Percentiles rank a stretch among this genome's conserved stretches.
These are phyloP conservation scores for Hemisphaericaspora lyxosophila DNA, from an alignment of 1,139 yeast species.

Conservation along the genomic window DNA sequence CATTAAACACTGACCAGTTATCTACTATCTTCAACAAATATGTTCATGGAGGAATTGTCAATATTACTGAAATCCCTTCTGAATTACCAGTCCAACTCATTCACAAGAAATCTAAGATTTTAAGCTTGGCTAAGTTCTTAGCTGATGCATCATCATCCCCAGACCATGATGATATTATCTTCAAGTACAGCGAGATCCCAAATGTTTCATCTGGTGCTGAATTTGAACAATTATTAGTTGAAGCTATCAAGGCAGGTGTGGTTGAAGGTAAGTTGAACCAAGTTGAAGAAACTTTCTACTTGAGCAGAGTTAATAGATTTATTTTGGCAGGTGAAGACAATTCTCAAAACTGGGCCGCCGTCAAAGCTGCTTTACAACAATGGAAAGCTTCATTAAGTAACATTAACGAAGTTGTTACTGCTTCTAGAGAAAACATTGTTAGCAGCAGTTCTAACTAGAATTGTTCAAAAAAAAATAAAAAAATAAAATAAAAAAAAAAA, in stretches of 20 bases:
- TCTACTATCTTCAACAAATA: conserved; percentile 33
- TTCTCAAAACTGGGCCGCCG: conserved; percentile 38
- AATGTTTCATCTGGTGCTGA: conserved; percentile 31
- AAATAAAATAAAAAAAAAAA: background rate
- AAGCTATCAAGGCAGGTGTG: conserved; percentile 45
- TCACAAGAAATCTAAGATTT: conserved; percentile 39
- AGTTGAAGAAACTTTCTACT: conserved; percentile 42
- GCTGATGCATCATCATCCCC: conserved; percentile 25
- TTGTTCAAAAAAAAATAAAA: conserved; percentile 13
- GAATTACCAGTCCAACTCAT: conserved; percentile 25
- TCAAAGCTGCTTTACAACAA: conserved; percentile 34
- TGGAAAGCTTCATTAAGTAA: conserved; percentile 45
- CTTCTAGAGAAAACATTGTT: conserved; percentile 47
- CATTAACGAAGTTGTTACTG: conserved; percentile 44
- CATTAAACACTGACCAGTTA: conserved; percentile 28
- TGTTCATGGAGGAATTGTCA: conserved; percentile 36
- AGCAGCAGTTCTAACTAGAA: conserved; percentile 19
- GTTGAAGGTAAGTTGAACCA: conserved; percentile 51
- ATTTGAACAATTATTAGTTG: conserved; percentile 43
- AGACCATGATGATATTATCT: conserved; percentile 17
- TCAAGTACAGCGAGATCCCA: conserved; percentile 43
- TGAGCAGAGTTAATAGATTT: conserved; percentile 45
- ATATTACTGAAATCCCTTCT: conserved; percentile 12
- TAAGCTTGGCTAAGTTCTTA: conserved; percentile 44
- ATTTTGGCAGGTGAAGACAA: conserved; percentile 41